Evolutionary conservation across 1,284 basidiomycete species (phyloP), one percentile per base, ranked within the genome.

Genomic region (Puccinia horiana): DNA sequence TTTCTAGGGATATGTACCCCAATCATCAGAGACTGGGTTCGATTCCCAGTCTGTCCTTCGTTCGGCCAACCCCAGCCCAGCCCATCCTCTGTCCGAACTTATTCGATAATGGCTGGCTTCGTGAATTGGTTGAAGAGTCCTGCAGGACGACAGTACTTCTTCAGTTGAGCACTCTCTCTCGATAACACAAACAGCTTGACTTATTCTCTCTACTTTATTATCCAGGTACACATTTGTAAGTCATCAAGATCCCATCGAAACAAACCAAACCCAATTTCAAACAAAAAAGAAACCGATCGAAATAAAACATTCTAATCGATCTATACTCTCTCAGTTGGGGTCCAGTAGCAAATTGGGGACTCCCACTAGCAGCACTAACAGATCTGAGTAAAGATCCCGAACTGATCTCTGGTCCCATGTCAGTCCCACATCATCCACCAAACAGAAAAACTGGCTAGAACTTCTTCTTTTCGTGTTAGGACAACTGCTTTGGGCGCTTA

Each of bases 331-430:
- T n/a, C 23, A 81, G 74, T 35, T 79, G 83, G 52, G 76, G 42
- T 18, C 85, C 96, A 93, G 92, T 95, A 83, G 96, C 96, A 77
- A 98, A 98, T 89, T 98, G 96, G 93, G 96, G 95, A 86, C 91
- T 98, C 44, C 95, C 95, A 81, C 88, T 98, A 58, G 95, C 95
- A 84, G 95, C 95, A 56, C 88, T 98, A 67, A 87, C 94, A 5
- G 96, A 98, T 88, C 89, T 86, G 32, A 89, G 85, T 79, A 96
- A 96, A 87, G 94, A 96, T 90, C 94, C 96, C 88, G 94, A 96
- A 85, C 90, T 94, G 87, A 98, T 98, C 85, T 96, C 95, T 76
- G 94, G 95, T 29, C 91, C 94, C 47, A 98, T 98, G 95, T 76
- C 16, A 49, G 61, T 47, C 26, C 6, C 16, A 12, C n/a, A 18